A percentile compares a stretch with the other conserved stretches of the same genome.
These are phyloP conservation scores for Fusarium sp. DNA, from an alignment of 2,329 filamentous ascomycete genomes.

Conservation along the genomic window DNA sequence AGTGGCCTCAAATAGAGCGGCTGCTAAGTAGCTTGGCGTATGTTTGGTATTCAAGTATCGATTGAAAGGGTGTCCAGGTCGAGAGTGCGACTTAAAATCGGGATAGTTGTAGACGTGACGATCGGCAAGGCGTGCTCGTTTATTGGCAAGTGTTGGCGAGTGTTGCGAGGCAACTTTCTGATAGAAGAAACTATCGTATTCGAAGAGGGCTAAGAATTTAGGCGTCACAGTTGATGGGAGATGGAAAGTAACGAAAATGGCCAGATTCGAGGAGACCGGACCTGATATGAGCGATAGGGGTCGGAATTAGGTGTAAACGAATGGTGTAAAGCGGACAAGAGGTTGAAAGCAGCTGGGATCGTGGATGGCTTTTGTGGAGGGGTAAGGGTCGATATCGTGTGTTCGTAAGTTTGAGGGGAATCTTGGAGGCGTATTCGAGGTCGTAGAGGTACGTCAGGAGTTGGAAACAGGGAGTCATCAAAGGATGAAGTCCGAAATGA, in stretches of 20 bases:
- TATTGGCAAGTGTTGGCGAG: background rate
- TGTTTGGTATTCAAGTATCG: background rate
- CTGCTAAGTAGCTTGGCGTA: background rate
- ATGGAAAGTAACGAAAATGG: background rate
- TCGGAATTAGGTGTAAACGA: constrained; percentile 3
- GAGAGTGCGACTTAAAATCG: background rate
- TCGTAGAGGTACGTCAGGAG: background rate
- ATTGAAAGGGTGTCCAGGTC: background rate
- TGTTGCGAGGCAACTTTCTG: constrained; percentile 4
- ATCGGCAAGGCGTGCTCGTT: background rate
- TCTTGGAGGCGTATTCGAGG: background rate
- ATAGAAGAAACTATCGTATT: background rate
- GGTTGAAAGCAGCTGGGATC: constrained; percentile 1
- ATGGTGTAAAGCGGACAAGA: constrained; percentile 27
- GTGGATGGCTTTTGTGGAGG: background rate
- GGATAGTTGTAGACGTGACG: background rate
- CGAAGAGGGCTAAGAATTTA: background rate
- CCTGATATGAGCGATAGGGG: constrained; percentile 18
- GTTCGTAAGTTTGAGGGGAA: background rate
- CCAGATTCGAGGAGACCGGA: background rate
- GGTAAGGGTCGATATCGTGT: background rate
- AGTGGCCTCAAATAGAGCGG: background rate
- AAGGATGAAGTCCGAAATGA: constrained; percentile 23
- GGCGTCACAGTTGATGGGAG: background rate
- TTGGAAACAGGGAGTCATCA: background rate